Evolutionary conservation across 768 basidiomycete genomes (phyloP).

Genomic region (Lentinus tigrinus): DNA sequence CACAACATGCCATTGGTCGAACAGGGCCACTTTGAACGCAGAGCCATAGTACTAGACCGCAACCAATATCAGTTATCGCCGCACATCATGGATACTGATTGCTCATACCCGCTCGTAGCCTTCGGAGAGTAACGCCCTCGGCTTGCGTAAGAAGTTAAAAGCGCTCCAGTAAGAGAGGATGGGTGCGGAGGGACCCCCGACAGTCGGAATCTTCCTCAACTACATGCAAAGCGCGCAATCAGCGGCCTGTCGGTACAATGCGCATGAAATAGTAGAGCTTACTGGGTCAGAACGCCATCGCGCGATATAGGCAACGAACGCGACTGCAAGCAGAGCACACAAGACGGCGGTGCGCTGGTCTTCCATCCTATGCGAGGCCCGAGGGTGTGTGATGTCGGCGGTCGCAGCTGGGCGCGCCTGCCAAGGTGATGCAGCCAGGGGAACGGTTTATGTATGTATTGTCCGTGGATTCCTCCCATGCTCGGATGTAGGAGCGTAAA

Average conservation of each 20-base stretch:
- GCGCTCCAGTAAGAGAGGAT: slow-evolving; percentile 34
- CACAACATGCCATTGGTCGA: slow-evolving; percentile 47
- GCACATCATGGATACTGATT: not conserved
- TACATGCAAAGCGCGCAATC: not conserved
- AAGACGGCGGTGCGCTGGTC: not conserved
- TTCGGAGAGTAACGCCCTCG: slow-evolving; percentile 26
- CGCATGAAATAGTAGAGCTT: not conserved
- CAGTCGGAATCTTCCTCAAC: slow-evolving; percentile 33
- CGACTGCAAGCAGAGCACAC: not conserved
- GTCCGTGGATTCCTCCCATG: too few relatives aligned
- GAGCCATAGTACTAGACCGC: slow-evolving; percentile 22
- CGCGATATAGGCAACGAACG: not conserved
- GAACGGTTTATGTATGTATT: too few relatives aligned
- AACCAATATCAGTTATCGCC: too few relatives aligned
- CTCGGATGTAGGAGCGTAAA: too few relatives aligned
- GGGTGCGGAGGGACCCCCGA: slow-evolving; percentile 33
- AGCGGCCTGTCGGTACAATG: not conserved
- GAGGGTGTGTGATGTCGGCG: too few relatives aligned
- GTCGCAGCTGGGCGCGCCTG: too few relatives aligned
- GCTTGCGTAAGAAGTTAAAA: slow-evolving; percentile 24
- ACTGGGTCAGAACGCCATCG: not conserved
- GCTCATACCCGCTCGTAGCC: slow-evolving; percentile 33
- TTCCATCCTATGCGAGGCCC: too few relatives aligned
- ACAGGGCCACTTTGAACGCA: slow-evolving; percentile 43
- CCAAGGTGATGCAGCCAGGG: too few relatives aligned